Base-by-base conservation (phyloP, 441 rosid species). In the Brassica hybrid region DNA sequence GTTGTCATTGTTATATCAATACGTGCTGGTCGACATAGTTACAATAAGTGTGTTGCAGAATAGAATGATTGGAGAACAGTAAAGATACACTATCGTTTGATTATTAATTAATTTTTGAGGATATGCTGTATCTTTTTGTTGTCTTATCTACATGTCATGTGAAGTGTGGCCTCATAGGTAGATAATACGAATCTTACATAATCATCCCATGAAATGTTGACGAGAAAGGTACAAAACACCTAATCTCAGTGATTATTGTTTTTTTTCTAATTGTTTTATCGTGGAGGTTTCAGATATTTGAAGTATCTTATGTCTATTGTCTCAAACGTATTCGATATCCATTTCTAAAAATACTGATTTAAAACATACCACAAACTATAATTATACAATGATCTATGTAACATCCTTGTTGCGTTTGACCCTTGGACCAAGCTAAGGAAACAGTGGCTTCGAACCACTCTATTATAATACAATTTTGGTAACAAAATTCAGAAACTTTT, bases 51-150 rank as follows among this genome's bases (percentile, higher is more conserved):
- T 27, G 61, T 52, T 68, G 32, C 50, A 19, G 7, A 52, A 36
- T 36, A 65, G 65, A 65, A 65, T 73, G 77, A 65, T 36, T 65
- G 77, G 77, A 36, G 60, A 52, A 19, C 16, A 73, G 65, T 73
- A 54, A 52, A 65, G 41, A 56, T 76, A 59, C 68, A 68, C 21
- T 67, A 52, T 60, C 27, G 52, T 68, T 60, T 52, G 58, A 68
- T 68, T 68, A 68, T 68, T 68, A 18, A 19, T 61, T 50, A 69
- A 34, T 69, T 74, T 66, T 11, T 36, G 65, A 69, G 30, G 74
- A 62, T 69, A 50, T 50, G 14, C 19, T 63, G 70, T 76, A 69
- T 62, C 57, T 38, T 69, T 69, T 62, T 60, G 1, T 61, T 76
- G 74, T 68, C 69, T 61, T 21, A 52, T 69, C 65, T 62, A 14